Percentiles rank a stretch among this genome's conserved stretches.
These are phyloP conservation scores for Aspergillus terreus DNA, from an alignment of 2,329 filamentous ascomycete genomes.

Conservation along the genomic window DNA sequence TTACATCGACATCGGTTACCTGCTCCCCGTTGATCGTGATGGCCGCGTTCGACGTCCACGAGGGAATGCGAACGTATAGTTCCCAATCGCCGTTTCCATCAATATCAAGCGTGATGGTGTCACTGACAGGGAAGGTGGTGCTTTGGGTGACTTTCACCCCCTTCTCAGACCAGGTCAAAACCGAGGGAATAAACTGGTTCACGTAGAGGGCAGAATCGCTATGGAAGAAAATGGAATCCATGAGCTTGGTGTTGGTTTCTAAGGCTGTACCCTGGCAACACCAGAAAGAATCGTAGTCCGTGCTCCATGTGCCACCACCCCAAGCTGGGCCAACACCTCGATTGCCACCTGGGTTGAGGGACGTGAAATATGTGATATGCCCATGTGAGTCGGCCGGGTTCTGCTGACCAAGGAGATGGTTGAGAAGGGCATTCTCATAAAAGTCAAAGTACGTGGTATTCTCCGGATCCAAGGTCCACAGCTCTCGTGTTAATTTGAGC, in stretches of 20 bases:
- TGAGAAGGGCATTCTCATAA: constrained; percentile 50
- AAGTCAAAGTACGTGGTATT: constrained; percentile 50
- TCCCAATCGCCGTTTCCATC: neutral
- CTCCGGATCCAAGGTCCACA: constrained; percentile 45
- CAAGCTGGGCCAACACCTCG: constrained; percentile 51
- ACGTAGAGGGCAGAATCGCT: constrained; percentile 44
- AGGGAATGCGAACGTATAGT: neutral
- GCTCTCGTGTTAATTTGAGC: constrained; percentile 53
- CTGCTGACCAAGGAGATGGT: constrained; percentile 51
- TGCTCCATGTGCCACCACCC: constrained; percentile 55
- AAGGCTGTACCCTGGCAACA: constrained; percentile 52
- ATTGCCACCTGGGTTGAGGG: constrained; percentile 46
- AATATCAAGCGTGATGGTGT: constrained; percentile 36
- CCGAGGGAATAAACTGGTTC: constrained; percentile 49
- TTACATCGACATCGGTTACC: neutral
- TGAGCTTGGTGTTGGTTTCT: constrained; percentile 53
- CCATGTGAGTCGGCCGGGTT: constrained; percentile 45
- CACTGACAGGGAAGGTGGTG: constrained; percentile 42
- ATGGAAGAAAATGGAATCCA: constrained; percentile 52
- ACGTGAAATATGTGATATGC: constrained; percentile 53
- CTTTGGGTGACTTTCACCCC: constrained; percentile 42
- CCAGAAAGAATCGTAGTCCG: constrained; percentile 53
- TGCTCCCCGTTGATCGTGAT: neutral
- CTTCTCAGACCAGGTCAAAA: constrained; percentile 42
- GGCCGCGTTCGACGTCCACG: neutral